Evolutionary conservation across 495 filamentous ascomycete genomes (phyloP).

Genomic region (Usnea hakonensis): DNA sequence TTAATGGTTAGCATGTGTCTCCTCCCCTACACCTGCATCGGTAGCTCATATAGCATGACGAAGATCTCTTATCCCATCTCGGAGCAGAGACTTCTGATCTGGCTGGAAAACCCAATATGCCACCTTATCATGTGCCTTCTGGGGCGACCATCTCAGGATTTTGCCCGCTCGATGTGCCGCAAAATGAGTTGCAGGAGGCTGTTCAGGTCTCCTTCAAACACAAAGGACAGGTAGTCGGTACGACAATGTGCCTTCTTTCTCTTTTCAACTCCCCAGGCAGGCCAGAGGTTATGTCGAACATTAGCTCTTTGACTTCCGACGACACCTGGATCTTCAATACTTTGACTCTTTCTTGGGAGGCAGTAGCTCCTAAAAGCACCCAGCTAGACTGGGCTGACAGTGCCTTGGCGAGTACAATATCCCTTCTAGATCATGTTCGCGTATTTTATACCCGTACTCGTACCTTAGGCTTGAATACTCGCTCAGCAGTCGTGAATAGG

Average conservation of each 20-base stretch:
- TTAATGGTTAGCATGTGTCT: slow-evolving; percentile 16
- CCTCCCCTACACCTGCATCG: slow-evolving; percentile 13
- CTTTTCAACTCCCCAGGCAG: not conserved
- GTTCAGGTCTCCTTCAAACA: not conserved
- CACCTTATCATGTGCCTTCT: slow-evolving; percentile 7
- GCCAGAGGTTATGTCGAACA: not conserved
- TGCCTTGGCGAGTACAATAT: not conserved
- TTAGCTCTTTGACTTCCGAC: not conserved
- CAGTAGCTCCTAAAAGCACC: not conserved
- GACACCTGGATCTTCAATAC: slow-evolving; percentile 4
- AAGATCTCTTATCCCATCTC: slow-evolving; percentile 16
- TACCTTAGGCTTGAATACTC: not conserved
- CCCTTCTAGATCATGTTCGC: not conserved
- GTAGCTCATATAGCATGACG: slow-evolving; percentile 19
- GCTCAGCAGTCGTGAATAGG: slow-evolving; percentile 3
- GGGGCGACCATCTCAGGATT: slow-evolving; percentile 6
- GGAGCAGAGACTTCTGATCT: slow-evolving; percentile 5
- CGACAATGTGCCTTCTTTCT: slow-evolving; percentile 1
- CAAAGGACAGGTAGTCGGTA: not conserved
- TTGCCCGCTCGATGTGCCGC: not conserved
- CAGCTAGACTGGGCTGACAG: not conserved
- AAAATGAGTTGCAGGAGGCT: slow-evolving; percentile 3
- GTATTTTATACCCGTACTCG: not conserved
- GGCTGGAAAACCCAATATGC: not conserved
- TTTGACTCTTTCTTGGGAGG: slow-evolving; percentile 4